Base-by-base conservation (phyloP, 1,139 yeast genomes). In the Geotrichum aggregatum region DNA sequence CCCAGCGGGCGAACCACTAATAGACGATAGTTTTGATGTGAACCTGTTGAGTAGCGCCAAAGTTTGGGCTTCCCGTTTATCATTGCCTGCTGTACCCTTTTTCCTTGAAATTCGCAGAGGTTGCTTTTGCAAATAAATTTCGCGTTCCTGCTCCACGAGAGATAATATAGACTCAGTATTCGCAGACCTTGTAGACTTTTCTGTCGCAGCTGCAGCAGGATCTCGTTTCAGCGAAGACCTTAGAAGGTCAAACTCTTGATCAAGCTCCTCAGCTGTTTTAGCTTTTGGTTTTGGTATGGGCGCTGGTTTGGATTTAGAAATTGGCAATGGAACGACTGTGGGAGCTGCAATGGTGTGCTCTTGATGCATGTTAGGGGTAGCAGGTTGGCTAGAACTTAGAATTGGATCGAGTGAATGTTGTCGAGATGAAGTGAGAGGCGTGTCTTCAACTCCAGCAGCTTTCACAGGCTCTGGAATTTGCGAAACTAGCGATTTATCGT, bases 41-140 rank as follows among this genome's bases (percentile, higher is more conserved):
- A 54, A 54, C 16, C 38, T 41, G 30, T 31, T 31, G 6, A 54
- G 44, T 41, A 54, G n/a, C 6, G 49, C 47, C 26, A 54, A 14
- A 2, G 56, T 54, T 31, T 42, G 49, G 19, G 46, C 36, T 42
- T 54, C 56, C 10, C 56, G 49, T 18, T 44, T 39, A 2, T 35
- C 48, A 24, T 34, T 40, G 3, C 46, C 50, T 22, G 46, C 50
- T 22, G 46, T 53, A 5, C 28, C 28, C 8, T 24, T 24, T 8
- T 24, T 24, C 35, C 46, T 48, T 22, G 19, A 3, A 28, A 34
- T 18, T 26, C 35, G 22, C 10, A 14, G 22, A 2, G 21, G 4
- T 16, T 41, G 44, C 8, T 40, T 39, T 16, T n/a, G 22, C 10
- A 21, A 21, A 22, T 50, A 50, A 10, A 28, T 24, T 11, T 14